These are phyloP conservation scores for Penicillium fimorum DNA, from an alignment of 495 filamentous ascomycete genomes.

Conservation along the genomic window DNA sequence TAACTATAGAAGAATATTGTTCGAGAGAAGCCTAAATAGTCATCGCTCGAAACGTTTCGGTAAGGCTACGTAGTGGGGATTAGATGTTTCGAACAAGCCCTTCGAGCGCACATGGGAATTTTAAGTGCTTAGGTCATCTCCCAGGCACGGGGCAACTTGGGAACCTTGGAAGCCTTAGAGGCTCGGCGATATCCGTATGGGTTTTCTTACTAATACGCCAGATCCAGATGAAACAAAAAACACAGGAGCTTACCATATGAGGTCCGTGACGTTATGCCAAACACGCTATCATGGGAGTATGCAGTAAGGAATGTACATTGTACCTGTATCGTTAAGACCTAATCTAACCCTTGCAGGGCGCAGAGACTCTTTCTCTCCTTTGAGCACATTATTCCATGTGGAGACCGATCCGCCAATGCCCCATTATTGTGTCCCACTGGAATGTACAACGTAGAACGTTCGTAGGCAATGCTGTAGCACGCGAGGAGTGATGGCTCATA, in stretches of 20 bases:
- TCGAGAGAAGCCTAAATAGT: not conserved
- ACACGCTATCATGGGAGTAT: conserved; percentile 1
- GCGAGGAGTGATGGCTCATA: not conserved
- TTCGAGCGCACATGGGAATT: not conserved
- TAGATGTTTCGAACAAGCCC: conserved; percentile 1
- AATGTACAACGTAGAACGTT: not conserved
- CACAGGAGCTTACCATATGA: no score
- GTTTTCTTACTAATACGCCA: not conserved
- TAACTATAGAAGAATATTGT: no score
- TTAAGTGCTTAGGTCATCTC: not conserved
- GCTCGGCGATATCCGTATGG: conserved; percentile 10
- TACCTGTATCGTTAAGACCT: not conserved
- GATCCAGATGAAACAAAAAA: not conserved
- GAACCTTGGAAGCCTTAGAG: not conserved
- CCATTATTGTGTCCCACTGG: not conserved
- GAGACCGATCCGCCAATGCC: not conserved
- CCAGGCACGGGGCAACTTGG: not conserved
- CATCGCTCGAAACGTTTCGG: not conserved
- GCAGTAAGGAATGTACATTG: not conserved
- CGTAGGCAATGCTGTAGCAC: not conserved
- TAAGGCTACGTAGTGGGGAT: conserved; percentile 8
- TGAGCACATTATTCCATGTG: conserved; percentile 6
- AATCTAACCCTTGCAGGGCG: conserved; percentile 4
- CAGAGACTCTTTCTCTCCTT: not conserved
- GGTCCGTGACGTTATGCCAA: conserved; percentile 4